Percentiles rank a stretch among this genome's conserved stretches.
Evolutionary conservation across 345 rosid species (phyloP).

Genomic region (Salix purpurea): DNA sequence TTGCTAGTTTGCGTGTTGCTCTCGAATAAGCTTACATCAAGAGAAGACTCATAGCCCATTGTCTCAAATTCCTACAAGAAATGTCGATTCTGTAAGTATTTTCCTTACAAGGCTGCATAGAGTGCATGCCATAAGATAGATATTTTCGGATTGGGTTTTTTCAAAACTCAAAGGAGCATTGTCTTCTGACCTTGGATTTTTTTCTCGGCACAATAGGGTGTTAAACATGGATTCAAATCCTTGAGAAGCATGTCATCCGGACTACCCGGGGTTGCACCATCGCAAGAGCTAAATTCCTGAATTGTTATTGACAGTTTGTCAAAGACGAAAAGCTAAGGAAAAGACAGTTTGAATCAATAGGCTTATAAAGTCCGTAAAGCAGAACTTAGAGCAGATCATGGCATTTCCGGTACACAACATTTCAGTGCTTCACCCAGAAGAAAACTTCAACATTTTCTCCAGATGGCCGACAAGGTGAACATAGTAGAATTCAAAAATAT

Average conservation of each 20-base stretch:
- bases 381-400: neutral
- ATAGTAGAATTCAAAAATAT: too few species aligned
- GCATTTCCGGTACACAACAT: neutral
- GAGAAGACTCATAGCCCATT: constrained; percentile 36
- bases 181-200: constrained; percentile 50
- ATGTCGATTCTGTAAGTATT: neutral
- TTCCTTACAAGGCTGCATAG: neutral
- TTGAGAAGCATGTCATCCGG: constrained; percentile 65
- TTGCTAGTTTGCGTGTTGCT: constrained; percentile 26
- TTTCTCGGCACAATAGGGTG: constrained; percentile 55
- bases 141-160: neutral
- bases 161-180: neutral
- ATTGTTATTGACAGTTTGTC: neutral
- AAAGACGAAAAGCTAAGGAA: neutral
- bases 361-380: neutral
- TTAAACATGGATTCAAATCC: constrained; percentile 85
- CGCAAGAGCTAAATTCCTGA: constrained; percentile 71
- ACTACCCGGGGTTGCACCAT: constrained; percentile 48
- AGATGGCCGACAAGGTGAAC: neutral
- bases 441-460: neutral
- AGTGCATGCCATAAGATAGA: neutral
- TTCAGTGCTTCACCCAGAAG: neutral
- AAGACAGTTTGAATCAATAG: neutral
- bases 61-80: constrained; percentile 46
- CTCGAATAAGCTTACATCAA: constrained; percentile 25